Base-by-base conservation (phyloP, 768 basidiomycete species). In the Kwoniella mangroviensis region DNA sequence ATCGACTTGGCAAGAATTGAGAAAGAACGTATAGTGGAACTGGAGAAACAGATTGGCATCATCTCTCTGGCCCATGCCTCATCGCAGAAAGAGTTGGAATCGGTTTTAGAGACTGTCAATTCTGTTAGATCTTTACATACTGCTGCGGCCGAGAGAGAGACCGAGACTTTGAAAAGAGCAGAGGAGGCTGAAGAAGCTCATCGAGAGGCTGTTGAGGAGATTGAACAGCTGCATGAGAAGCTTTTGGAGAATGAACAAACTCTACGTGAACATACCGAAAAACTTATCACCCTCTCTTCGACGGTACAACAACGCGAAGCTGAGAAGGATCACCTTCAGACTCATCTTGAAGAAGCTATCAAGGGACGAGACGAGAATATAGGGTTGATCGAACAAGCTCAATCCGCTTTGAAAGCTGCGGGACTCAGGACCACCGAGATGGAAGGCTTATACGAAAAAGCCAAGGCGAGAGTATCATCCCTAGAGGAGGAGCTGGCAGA, bases 321-420 rank as follows among this genome's bases (percentile, higher is more conserved):
- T 0, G 95, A 98, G 56, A 86, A 89, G 67, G 83, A 88, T 66
- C 86, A 87, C 63, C 82, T 89, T 22, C 88, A 88, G 67, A 84
- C 85, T 4, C 89, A 93, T 82, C 84, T 93, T 21, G 90, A 91
- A 13, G 91, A 93, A 60, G 86, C 94, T 43, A 83, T 85, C 5
- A 84, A 86, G 7, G 88, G 90, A 7, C 88, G 90, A 24, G 93
- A 95, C 59, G 90, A 93, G 78, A 94, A 98, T 80, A 85, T 98
- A 59, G 90, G 90, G 22, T 90, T 94, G 1, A 85, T 98, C 60
- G 93, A 96, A 45, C 93, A 97, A 83, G 89, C 92, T 1, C 90
- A 91, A 52, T 83, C 84, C 15, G 93, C 94, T 0, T 85, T 99
- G 59, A 85, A 88, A 59, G 88, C 92, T 1, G 89, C 93, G 9